phyloP scores from a whole-genome alignment of 345 rosid species.

The Sapria himalayana region DNA sequence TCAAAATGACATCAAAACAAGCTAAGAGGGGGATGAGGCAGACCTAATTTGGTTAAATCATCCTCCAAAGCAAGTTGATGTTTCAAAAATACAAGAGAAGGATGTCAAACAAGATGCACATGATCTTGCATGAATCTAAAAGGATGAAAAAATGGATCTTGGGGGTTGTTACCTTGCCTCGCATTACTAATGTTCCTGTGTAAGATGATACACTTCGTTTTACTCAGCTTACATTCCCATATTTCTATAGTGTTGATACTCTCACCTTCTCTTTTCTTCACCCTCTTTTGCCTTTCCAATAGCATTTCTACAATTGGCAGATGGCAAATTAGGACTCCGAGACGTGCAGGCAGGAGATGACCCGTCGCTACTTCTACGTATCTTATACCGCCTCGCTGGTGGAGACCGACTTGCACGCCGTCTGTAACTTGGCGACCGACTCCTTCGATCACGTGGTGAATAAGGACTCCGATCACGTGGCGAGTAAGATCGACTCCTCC shows the following conservation, averaged over 20 bases:
- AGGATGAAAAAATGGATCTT: background rate
- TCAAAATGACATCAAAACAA: too few species aligned
- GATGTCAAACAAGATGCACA: background rate
- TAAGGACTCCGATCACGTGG: constrained; percentile 16
- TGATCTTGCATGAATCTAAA: background rate
- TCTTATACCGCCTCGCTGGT: constrained; percentile 24
- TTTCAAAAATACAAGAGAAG: background rate
- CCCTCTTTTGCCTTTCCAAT: constrained; percentile 28
- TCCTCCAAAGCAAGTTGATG: too few species aligned
- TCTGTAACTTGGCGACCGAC: constrained; percentile 25
- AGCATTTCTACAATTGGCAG: constrained; percentile 16
- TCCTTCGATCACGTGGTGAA: constrained; percentile 21
- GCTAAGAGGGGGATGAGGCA: too few species aligned
- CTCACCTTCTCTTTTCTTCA: constrained; percentile 43
- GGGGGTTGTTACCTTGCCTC: too few species aligned
- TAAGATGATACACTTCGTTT: constrained; percentile 4
- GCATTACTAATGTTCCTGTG: background rate
- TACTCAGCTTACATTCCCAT: too few species aligned
- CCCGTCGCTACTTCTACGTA: constrained; percentile 19
- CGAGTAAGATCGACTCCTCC: constrained; percentile 28
- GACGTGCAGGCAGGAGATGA: constrained; percentile 26
- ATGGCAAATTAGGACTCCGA: constrained; percentile 12
- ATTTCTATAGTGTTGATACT: too few species aligned
- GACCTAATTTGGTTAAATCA: too few species aligned
- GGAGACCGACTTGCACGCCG: constrained; percentile 51